Percentiles rank a stretch among this genome's conserved stretches.
phyloP scores from a whole-genome alignment of 2,329 filamentous ascomycete species.

The Pseudocercospora ulei region DNA sequence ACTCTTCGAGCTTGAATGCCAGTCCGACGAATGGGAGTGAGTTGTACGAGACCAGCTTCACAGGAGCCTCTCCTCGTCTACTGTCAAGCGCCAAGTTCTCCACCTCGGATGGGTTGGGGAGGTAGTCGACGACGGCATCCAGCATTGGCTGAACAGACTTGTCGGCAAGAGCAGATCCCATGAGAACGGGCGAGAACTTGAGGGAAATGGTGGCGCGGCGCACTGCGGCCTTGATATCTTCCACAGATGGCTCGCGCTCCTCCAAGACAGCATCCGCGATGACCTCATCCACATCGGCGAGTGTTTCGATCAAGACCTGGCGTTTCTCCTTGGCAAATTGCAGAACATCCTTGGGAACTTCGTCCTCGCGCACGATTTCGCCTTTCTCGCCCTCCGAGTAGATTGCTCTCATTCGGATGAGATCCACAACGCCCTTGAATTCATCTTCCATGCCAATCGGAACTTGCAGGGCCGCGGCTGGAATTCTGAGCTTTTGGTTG shows the following conservation, averaged over 20 bases:
- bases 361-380: constrained; percentile 65
- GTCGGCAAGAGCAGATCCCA: constrained; percentile 91
- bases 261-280: constrained; percentile 93
- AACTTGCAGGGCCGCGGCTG: constrained; percentile 85
- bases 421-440: constrained; percentile 83
- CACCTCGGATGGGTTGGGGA: constrained; percentile 83
- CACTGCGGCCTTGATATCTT: constrained; percentile 86
- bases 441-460: constrained; percentile 88
- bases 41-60: constrained; percentile 87
- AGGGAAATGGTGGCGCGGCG: constrained; percentile 77
- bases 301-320: constrained; percentile 77
- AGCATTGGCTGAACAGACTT: constrained; percentile 95
- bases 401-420: constrained; percentile 83
- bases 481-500: constrained; percentile 87
- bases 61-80: constrained; percentile 63
- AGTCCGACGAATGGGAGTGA: constrained; percentile 87
- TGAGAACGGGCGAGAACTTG: constrained; percentile 90
- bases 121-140: constrained; percentile 89
- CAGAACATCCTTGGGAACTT: constrained; percentile 70
- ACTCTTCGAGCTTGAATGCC: constrained; percentile 98
- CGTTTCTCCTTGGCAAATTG: constrained; percentile 73
- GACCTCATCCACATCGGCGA: constrained; percentile 95
- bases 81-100: constrained; percentile 82
- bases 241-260: constrained; percentile 64
- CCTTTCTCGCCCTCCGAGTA: constrained; percentile 80